Conservation (phyloP, 345 rosid species). For the Dipteronia dyeriana region DNA sequence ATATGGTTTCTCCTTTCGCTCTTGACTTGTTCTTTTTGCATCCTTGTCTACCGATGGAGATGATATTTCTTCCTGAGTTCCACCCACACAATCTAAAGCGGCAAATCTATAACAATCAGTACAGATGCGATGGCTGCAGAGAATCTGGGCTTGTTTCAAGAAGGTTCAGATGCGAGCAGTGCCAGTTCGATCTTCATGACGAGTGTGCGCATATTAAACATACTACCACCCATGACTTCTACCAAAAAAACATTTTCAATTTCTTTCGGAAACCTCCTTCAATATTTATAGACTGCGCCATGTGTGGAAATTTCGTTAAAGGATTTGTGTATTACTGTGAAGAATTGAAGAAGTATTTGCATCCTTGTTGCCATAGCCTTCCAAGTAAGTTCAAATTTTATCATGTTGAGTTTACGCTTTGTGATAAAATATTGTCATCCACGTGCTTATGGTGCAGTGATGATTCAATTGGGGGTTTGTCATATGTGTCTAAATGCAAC, state of each 20-base stretch:
- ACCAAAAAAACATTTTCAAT: slow-evolving; percentile 9
- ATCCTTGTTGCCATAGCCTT: slow-evolving; percentile 7
- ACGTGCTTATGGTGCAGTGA: slow-evolving; percentile 13
- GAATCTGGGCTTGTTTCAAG: not conserved
- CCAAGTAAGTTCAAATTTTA: not conserved
- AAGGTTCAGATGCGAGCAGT: slow-evolving; percentile 14
- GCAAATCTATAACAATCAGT: not conserved
- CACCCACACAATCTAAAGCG: slow-evolving; percentile 13
- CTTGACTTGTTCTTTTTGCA: too few relatives aligned
- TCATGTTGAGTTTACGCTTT: not conserved
- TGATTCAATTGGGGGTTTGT: too few relatives aligned
- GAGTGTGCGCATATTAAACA: not conserved
- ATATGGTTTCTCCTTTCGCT: too few relatives aligned
- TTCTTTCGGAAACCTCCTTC: not conserved
- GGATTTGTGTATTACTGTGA: slow-evolving; percentile 10
- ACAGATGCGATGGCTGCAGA: slow-evolving; percentile 17
- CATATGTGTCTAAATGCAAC: too few relatives aligned
- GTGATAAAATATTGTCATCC: not conserved
- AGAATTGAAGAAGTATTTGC: not conserved
- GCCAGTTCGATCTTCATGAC: slow-evolving; percentile 14
- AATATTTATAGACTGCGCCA: not conserved
- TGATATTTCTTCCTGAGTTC: not conserved
- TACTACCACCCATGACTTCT: not conserved
- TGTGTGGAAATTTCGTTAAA: not conserved
- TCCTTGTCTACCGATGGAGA: too few relatives aligned